Evolutionary conservation across 129 eudicot genomes (phyloP).

Genomic region (Arctium lappa): DNA sequence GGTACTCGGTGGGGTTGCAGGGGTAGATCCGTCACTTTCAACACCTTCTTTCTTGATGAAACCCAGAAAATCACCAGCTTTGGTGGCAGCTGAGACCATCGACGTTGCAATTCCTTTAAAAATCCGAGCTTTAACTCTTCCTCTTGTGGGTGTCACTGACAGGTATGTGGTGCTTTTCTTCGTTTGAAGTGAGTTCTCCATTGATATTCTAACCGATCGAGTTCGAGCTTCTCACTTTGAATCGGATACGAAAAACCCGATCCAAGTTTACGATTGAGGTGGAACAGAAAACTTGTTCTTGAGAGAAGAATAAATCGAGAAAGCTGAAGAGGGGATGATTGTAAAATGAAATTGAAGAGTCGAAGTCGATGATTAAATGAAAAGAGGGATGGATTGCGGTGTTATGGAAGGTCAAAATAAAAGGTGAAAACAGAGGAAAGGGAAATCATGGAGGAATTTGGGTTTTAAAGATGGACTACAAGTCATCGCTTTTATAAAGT

Average conservation of each 20-base stretch:
- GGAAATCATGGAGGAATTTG: background rate
- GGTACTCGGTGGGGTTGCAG: background rate
- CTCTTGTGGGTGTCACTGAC: background rate
- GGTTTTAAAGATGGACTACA: no score
- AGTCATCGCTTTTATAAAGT: background rate
- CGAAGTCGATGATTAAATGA: background rate
- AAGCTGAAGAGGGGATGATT: background rate
- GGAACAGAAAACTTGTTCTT: no score
- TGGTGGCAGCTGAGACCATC: background rate
- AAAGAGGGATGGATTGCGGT: background rate
- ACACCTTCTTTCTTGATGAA: constrained; percentile 17
- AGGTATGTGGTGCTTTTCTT: background rate
- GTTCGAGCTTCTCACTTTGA: background rate
- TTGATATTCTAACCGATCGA: background rate
- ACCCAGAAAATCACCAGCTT: constrained; percentile 3
- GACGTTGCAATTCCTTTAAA: constrained; percentile 6
- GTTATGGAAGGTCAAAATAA: background rate
- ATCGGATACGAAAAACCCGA: no score
- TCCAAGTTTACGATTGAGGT: no score
- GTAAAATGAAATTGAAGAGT: background rate
- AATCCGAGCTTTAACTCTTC: constrained; percentile 11
- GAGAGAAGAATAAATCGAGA: background rate
- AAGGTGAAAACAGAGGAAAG: background rate
- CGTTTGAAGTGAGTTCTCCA: background rate
- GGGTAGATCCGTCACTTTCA: constrained; percentile 14